Percentiles rank a stretch among this genome's conserved stretches.
These are phyloP conservation scores for Asterochloris sp. DNA, from an alignment of 139 green algal species.

Conservation along the genomic window DNA sequence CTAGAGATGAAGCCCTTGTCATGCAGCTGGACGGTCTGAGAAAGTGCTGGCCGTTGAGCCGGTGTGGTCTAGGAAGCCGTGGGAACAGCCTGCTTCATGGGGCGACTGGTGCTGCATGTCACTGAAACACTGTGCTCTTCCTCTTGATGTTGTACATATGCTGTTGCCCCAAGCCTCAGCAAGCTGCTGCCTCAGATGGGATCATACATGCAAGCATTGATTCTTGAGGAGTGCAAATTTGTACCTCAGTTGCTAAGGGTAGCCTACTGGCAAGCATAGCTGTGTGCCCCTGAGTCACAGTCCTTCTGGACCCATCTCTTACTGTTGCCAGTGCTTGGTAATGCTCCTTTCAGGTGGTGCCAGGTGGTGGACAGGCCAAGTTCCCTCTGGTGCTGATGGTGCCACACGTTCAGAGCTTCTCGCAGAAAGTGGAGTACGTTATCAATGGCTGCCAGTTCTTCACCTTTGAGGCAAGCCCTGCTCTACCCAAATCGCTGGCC, in stretches of 20 bases:
- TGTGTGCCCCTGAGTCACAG: neutral
- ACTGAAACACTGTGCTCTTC: too few species aligned
- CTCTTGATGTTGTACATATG: too few species aligned
- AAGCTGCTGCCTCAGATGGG: too few species aligned
- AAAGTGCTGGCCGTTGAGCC: neutral
- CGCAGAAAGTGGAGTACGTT: slow-evolving; percentile 55
- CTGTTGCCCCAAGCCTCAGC: too few species aligned
- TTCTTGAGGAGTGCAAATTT: too few species aligned
- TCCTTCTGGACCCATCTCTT: neutral
- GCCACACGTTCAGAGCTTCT: slow-evolving; percentile 24
- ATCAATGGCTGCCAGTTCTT: slow-evolving; percentile 67
- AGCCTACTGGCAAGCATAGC: neutral
- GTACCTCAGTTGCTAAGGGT: too few species aligned
- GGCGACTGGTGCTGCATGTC: too few species aligned
- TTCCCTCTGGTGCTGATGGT: slow-evolving; percentile 52
- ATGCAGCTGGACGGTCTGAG: neutral
- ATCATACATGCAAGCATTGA: too few species aligned
- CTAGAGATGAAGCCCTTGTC: neutral
- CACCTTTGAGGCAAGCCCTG: slow-evolving; percentile 28
- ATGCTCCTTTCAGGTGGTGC: slow-evolving; percentile 7
- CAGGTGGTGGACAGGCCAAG: slow-evolving; percentile 30
- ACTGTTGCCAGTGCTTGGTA: neutral
- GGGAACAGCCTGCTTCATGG: too few species aligned
- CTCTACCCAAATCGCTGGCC: neutral
- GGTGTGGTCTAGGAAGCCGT: neutral